phyloP scores from a whole-genome alignment of 2,329 filamentous ascomycete species.

The Ophiostoma australiae region DNA sequence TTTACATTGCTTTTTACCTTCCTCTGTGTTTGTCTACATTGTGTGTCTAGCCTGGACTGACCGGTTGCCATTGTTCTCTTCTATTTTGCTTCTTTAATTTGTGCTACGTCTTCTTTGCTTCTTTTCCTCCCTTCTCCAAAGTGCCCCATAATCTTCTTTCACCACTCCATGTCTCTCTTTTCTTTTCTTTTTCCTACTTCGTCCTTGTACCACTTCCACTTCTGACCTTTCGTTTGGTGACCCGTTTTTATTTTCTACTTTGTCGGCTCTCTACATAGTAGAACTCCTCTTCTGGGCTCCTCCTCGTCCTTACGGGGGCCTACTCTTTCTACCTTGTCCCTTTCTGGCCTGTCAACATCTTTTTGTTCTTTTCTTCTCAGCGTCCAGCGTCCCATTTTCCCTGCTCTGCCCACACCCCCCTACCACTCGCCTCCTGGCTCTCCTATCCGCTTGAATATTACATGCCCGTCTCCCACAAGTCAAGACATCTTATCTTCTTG shows the following conservation, averaged over 20 bases:
- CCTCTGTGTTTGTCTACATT: neutral
- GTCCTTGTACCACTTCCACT: neutral
- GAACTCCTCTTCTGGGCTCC: constrained; percentile 14
- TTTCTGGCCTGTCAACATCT: constrained; percentile 11
- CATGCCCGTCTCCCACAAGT: constrained; percentile 12
- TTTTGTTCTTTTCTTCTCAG: constrained; percentile 14
- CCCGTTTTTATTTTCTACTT: neutral
- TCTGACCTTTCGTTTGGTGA: neutral
- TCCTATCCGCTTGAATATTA: constrained; percentile 13
- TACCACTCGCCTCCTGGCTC: constrained; percentile 3
- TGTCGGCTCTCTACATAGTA: neutral
- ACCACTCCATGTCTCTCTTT: neutral
- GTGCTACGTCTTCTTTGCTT: constrained; percentile 4
- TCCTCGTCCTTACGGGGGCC: constrained; percentile 4
- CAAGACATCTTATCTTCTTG: constrained; percentile 12
- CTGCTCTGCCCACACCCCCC: constrained; percentile 10
- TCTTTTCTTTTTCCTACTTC: neutral
- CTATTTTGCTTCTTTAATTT: neutral
- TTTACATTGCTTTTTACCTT: neutral
- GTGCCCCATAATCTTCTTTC: neutral
- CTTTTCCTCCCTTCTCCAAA: neutral
- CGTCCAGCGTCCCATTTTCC: constrained; percentile 5
- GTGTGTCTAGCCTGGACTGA: neutral
- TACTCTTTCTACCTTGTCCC: constrained; percentile 13
- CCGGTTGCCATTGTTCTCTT: constrained; percentile 8